These are phyloP conservation scores for Basipetospora sp. DNA, from an alignment of 2,329 filamentous ascomycete genomes.

Conservation along the genomic window DNA sequence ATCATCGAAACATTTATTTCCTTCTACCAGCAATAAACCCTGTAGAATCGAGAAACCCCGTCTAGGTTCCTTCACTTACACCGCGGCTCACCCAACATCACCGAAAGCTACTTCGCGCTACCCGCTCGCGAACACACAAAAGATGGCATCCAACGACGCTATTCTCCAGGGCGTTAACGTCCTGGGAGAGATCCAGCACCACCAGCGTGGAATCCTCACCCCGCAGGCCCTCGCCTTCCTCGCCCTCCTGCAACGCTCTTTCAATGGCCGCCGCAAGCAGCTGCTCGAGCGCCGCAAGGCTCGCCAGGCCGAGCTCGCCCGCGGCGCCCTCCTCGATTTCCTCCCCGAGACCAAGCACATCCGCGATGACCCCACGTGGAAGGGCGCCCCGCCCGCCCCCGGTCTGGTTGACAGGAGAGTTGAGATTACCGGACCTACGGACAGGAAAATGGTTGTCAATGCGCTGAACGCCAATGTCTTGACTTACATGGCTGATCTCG, in stretches of 20 bases:
- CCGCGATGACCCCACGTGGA: slow-evolving; percentile 88
- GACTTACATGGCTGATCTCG: slow-evolving; percentile 99
- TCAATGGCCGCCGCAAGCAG: slow-evolving; percentile 76
- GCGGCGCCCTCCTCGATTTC: slow-evolving; percentile 79
- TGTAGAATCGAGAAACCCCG: too few species aligned
- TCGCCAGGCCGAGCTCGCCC: slow-evolving; percentile 86
- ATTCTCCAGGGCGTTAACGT: slow-evolving; percentile 82
- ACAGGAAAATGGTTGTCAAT: slow-evolving; percentile 98
- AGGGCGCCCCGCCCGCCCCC: slow-evolving; percentile 76
- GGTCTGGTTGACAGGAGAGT: slow-evolving; percentile 85
- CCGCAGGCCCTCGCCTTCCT: slow-evolving; percentile 85
- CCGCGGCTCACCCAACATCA: too few species aligned
- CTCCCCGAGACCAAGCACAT: slow-evolving; percentile 90
- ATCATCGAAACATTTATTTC: too few species aligned
- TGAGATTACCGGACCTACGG: slow-evolving; percentile 93
- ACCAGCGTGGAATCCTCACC: slow-evolving; percentile 79
- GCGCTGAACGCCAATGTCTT: slow-evolving; percentile 89
- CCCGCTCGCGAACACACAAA: slow-evolving; percentile 10
- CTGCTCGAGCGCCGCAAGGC: slow-evolving; percentile 74
- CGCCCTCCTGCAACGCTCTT: slow-evolving; percentile 83
- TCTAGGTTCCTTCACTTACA: too few species aligned
- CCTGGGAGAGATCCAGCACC: slow-evolving; percentile 62
- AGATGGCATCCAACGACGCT: slow-evolving; percentile 55
- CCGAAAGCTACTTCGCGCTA: too few species aligned
- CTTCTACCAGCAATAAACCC: too few species aligned